Evolutionary conservation across 495 filamentous ascomycete species (phyloP), one percentile per base, ranked within the genome.

Genomic region (Aspergillus coremiiformis): DNA sequence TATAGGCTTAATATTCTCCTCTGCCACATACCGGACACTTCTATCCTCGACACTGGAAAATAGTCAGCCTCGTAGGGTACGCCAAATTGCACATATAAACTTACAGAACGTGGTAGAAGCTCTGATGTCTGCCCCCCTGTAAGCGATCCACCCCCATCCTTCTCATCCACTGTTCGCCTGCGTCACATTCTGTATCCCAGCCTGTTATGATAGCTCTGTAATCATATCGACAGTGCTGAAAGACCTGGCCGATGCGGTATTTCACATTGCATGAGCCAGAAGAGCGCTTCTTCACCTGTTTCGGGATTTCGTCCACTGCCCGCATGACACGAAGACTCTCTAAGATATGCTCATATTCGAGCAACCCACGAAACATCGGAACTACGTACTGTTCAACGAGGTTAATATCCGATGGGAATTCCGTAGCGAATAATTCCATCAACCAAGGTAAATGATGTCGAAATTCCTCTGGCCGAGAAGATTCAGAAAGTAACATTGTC

Each of bases 41-140:
- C 81, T 74, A 56, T 91, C 89, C 49, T 83, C 81, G 45, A 84
- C 86, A 50, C 84, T 86, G 49, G 17, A 41, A 53, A 53, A 24
- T 46, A 61, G 46, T 53, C 26, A 42, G 52, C 43, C 52, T 43
- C 50, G 12, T 15, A 26, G 17, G 5, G 4, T 50, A 32, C 10
- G n/a, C 9, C 19, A 14, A 19, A 17, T 4, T 10, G 19, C 35
- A 32, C 0, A 26, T 14, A 26, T 19, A 20, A 39, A 82, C 89
- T 62, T 70, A 94, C 89, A 95, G 62, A 52, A 84, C 84, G 62
- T 90, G 84, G 59, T 95, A 95, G 61, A 90, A 95, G 47, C 81
- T 84, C 66, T 91, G 87, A 44, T 83, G 68, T 41, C 82, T 72
- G n/a, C 85, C 87, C 52, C 71, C 67, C 14, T 71, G 66, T 21